Conservation (phyloP, 169 alveolate species). For the Cryptosporidium sp. region DNA sequence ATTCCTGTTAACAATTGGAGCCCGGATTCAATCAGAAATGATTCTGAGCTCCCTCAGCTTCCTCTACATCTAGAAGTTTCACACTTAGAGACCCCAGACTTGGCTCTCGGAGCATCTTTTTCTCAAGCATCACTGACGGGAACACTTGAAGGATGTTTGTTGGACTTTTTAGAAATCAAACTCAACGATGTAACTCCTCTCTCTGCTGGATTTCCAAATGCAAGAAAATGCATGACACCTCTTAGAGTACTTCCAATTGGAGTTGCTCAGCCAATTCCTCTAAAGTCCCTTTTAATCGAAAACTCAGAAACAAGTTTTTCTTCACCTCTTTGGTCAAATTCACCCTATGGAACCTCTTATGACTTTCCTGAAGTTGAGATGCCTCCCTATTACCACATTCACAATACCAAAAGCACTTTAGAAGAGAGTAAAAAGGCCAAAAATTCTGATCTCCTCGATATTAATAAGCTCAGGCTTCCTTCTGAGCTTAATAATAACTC, state of each 20-base stretch:
- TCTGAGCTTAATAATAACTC: slow-evolving; percentile 32
- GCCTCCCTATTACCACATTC: slow-evolving; percentile 63
- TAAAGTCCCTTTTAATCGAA: slow-evolving; percentile 28
- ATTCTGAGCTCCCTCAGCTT: not conserved
- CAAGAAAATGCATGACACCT: slow-evolving; percentile 65
- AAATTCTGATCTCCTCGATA: slow-evolving; percentile 1
- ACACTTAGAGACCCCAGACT: slow-evolving; percentile 18
- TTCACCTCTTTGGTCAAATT: slow-evolving; percentile 64
- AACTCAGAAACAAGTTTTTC: slow-evolving; percentile 49
- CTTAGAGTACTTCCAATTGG: slow-evolving; percentile 59
- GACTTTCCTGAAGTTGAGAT: slow-evolving; percentile 57
- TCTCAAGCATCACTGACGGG: slow-evolving; percentile 58
- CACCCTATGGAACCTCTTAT: slow-evolving; percentile 56
- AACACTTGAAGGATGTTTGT: slow-evolving; percentile 50
- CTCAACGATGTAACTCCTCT: slow-evolving; percentile 65
- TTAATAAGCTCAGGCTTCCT: slow-evolving; percentile 23
- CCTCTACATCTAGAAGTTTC: slow-evolving; percentile 46
- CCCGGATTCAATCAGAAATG: not conserved
- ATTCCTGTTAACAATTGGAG: slow-evolving; percentile 43
- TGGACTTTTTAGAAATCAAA: slow-evolving; percentile 44
- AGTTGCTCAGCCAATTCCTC: slow-evolving; percentile 45
- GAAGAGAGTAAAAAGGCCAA: not conserved
- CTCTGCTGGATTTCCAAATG: slow-evolving; percentile 51
- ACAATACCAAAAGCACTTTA: not conserved
- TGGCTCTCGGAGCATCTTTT: slow-evolving; percentile 39